These are phyloP conservation scores for Leonotis leonurus DNA, from an alignment of 257 asterid genomes.

Conservation along the genomic window DNA sequence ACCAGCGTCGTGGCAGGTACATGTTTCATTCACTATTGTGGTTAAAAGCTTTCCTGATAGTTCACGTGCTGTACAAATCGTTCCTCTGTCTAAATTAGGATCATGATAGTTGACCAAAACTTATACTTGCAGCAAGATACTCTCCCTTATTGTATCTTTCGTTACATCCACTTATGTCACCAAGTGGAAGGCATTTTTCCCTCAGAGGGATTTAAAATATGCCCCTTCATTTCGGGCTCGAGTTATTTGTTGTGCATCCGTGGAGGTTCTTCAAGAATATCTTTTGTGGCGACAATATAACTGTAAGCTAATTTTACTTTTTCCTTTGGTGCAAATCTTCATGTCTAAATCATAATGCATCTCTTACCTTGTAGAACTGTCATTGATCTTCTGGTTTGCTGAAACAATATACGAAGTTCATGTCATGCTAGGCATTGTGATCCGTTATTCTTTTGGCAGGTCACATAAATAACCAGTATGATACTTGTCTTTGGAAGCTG, in stretches of 20 bases:
- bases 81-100: constrained; percentile 9
- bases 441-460: constrained; percentile 35
- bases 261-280: constrained; percentile 84
- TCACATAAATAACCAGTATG: constrained; percentile 54
- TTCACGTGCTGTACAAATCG: neutral
- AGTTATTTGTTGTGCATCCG: constrained; percentile 58
- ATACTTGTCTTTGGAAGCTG: constrained; percentile 73
- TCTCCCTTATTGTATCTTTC: constrained; percentile 64
- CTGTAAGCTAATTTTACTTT: constrained; percentile 32
- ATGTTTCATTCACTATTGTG: neutral
- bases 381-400: neutral
- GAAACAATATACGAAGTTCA: neutral
- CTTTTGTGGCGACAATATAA: constrained; percentile 75
- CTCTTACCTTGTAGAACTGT: neutral
- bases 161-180: constrained; percentile 57
- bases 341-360: neutral
- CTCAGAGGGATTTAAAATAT: constrained; percentile 36
- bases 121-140: constrained; percentile 72
- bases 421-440: neutral
- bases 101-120: constrained; percentile 15
- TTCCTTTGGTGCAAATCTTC: neutral
- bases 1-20: constrained; percentile 81
- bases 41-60: neutral
- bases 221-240: constrained; percentile 70
- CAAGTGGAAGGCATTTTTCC: constrained; percentile 67